phyloP scores from a whole-genome alignment of 2,329 filamentous ascomycete genomes.

The Cladophialophora bantiana region DNA sequence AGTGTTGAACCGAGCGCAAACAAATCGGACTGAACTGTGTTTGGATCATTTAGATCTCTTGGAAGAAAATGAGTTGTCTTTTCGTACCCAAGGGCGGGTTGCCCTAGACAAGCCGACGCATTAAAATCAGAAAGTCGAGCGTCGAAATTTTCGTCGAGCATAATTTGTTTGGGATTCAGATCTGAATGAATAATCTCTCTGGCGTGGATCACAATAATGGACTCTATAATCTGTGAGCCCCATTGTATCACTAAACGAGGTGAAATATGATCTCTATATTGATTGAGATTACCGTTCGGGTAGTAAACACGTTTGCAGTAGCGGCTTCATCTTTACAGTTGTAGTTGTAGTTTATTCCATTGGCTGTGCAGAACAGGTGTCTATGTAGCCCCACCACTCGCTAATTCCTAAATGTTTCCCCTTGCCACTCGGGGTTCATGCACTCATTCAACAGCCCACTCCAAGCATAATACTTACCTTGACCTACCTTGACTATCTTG shows the following conservation, averaged over 20 bases:
- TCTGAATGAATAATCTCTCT: slow-evolving; percentile 42
- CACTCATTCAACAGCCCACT: no score
- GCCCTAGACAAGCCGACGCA: slow-evolving; percentile 13
- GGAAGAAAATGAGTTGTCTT: slow-evolving; percentile 20
- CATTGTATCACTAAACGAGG: not conserved
- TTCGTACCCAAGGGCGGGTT: slow-evolving; percentile 11
- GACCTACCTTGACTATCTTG: no score
- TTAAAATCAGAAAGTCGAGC: slow-evolving; percentile 40
- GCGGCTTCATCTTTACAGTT: no score
- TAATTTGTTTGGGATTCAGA: slow-evolving; percentile 46
- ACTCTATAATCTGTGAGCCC: slow-evolving; percentile 38
- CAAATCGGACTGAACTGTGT: no score
- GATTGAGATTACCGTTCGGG: slow-evolving; percentile 8
- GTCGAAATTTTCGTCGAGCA: slow-evolving; percentile 46
- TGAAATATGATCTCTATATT: slow-evolving; percentile 5
- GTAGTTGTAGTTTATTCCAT: no score
- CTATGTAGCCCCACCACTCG: no score
- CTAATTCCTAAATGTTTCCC: no score
- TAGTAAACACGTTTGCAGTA: no score
- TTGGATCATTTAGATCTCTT: slow-evolving; percentile 3
- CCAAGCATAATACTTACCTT: no score
- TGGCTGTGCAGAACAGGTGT: no score
- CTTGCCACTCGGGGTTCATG: no score
- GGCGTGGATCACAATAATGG: slow-evolving; percentile 33
- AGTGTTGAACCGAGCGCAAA: no score